Conservation (phyloP, 805 yeast species). For the Candida chilensis region DNA sequence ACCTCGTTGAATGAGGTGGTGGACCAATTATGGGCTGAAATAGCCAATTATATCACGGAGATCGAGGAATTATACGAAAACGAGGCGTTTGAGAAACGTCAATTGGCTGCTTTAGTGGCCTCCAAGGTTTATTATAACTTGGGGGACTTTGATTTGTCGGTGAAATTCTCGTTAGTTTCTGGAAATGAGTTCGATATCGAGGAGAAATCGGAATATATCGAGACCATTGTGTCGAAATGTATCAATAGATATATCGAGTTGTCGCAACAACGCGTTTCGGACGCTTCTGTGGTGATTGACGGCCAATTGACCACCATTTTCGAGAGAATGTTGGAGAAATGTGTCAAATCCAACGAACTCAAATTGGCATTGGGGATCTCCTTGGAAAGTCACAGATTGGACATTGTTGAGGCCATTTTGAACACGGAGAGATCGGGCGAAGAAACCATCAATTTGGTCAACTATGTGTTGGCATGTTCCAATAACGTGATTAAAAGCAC, state of each 20-base stretch:
- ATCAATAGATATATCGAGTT: slow-evolving; percentile 70
- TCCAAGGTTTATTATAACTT: slow-evolving; percentile 86
- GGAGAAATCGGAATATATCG: slow-evolving; percentile 77
- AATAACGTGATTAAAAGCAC: slow-evolving; percentile 59
- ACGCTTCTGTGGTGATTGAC: slow-evolving; percentile 32
- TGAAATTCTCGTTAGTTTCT: slow-evolving; percentile 79
- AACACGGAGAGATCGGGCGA: slow-evolving; percentile 31
- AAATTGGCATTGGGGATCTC: slow-evolving; percentile 87
- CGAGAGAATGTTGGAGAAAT: slow-evolving; percentile 79
- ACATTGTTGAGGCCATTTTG: slow-evolving; percentile 59
- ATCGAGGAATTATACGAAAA: slow-evolving; percentile 92
- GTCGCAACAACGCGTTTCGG: slow-evolving; percentile 37
- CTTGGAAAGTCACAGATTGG: slow-evolving; percentile 80
- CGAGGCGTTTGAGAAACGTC: slow-evolving; percentile 60
- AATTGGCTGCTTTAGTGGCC: slow-evolving; percentile 84
- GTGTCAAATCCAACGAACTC: slow-evolving; percentile 61
- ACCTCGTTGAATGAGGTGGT: slow-evolving; percentile 72
- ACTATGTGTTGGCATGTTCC: slow-evolving; percentile 69
- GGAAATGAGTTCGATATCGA: slow-evolving; percentile 70
- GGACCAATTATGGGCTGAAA: slow-evolving; percentile 95
- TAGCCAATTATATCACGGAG: slow-evolving; percentile 80
- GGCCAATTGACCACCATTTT: slow-evolving; percentile 59
- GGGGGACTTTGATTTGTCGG: slow-evolving; percentile 90
- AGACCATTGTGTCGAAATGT: slow-evolving; percentile 90
- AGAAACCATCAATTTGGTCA: slow-evolving; percentile 42